Base-by-base conservation (phyloP, 768 basidiomycete genomes). In the Xerocomellus dryophilus region DNA sequence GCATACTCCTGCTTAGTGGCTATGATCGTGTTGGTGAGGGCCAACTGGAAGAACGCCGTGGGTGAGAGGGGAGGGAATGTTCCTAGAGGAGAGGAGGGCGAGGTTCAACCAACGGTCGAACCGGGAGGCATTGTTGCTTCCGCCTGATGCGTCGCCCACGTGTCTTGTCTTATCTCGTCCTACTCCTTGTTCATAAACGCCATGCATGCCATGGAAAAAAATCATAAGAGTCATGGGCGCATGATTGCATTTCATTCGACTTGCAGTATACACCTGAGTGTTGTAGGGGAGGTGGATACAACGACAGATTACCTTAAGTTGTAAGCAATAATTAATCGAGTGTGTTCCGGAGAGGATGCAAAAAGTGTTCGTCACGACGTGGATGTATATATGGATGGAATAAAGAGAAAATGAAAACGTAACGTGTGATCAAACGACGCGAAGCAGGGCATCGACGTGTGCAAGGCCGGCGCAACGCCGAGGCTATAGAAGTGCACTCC, bases 401-500 rank as follows among this genome's bases (percentile, higher is more conserved):
- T 65, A 66, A 66, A 54, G 46, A 56, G 42, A 45, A 5, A 0
- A 23, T 5, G 57, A 53, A 45, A 39, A 45, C 34, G 46, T 36
- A 23, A 27, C 7, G 34, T 23, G 47, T 44, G 53, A 54, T 51
- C 21, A 43, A 49, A 49, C 39, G 46, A 43, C 35, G 40, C 25
- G 48, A 52, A 50, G 50, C 34, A 56, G 17, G 50, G 47, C 38
- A 42, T 49, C 29, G 38, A 46, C 2, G 15, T 38, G 23, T 11
- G 31, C 38, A 25, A 12, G 15, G 9, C 31, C 21, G 27, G 20
- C 14, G 5, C 14, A 27, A 32, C 15, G 41, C 7, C 15, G 21
- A 51, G 32, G 59, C 62, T 73, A 88, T 71, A 88, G 72, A 47
- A 91, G 73, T 18, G 81, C 88, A 6, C 73, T 66, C 29, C 73